phyloP scores from a whole-genome alignment of 805 yeast species.

The Metschnikowia similis region DNA sequence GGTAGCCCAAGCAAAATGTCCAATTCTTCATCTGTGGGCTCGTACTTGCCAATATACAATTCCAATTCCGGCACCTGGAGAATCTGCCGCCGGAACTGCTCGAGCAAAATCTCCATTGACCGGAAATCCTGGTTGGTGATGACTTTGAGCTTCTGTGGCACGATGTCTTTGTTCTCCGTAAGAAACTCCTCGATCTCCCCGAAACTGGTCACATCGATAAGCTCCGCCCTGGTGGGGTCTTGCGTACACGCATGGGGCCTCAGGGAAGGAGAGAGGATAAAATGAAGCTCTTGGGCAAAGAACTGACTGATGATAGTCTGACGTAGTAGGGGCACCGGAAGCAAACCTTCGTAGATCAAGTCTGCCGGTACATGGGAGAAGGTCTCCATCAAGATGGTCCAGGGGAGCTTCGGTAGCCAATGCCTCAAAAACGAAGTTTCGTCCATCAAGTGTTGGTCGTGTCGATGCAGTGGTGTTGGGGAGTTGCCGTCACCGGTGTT shows the following conservation, averaged over 20 bases:
- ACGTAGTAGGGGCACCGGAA: slow-evolving; percentile 18
- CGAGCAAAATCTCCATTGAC: slow-evolving; percentile 24
- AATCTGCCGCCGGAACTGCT: slow-evolving; percentile 17
- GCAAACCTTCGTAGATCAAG: slow-evolving; percentile 9
- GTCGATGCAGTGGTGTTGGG: not conserved
- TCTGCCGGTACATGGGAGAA: slow-evolving; percentile 9
- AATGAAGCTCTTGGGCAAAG: slow-evolving; percentile 30
- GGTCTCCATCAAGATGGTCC: slow-evolving; percentile 10
- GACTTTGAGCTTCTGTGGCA: slow-evolving; percentile 25
- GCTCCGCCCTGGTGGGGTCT: slow-evolving; percentile 9
- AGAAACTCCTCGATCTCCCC: slow-evolving; percentile 32
- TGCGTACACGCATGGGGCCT: slow-evolving; percentile 18
- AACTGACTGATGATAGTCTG: slow-evolving; percentile 22
- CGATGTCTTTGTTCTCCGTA: slow-evolving; percentile 23
- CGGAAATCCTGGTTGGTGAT: slow-evolving; percentile 30
- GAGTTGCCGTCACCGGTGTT: not conserved
- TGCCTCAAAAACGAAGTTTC: slow-evolving; percentile 5
- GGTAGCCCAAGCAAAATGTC: slow-evolving; percentile 20
- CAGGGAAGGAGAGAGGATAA: slow-evolving; percentile 28
- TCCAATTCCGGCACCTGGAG: slow-evolving; percentile 19
- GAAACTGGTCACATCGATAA: slow-evolving; percentile 20
- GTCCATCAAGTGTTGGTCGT: slow-evolving; percentile 1
- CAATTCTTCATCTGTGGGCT: slow-evolving; percentile 19
- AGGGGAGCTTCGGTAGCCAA: slow-evolving; percentile 13
- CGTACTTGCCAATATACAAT: slow-evolving; percentile 25